Conservation (phyloP, 1,284 basidiomycete species). For the Sporisorium scitamineum region DNA sequence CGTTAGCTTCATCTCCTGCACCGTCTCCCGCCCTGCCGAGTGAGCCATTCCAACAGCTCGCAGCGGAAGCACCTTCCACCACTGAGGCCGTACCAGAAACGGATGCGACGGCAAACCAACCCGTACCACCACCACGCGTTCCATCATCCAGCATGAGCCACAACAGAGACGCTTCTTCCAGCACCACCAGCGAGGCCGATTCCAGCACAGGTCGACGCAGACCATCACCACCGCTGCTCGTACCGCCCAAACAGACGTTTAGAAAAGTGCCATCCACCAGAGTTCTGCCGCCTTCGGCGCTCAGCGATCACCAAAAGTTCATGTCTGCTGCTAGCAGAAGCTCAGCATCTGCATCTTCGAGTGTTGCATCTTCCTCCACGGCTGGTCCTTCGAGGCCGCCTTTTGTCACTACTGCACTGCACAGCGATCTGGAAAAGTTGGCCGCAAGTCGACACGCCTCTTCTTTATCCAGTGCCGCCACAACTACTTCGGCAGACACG, state of each 20-base stretch:
- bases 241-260: conserved; percentile 39
- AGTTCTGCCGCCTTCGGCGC: conserved; percentile 38
- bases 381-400: conserved; percentile 2
- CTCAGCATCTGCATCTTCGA: not conserved
- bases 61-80: not conserved
- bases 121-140: conserved; percentile 18
- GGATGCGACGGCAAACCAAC: not conserved
- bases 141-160: conserved; percentile 20
- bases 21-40: conserved; percentile 1
- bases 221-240: conserved; percentile 42
- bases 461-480: conserved; percentile 21
- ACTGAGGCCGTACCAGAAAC: not conserved
- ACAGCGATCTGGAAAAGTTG: conserved; percentile 28
- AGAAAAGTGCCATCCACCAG: conserved; percentile 28
- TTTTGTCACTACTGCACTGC: conserved; percentile 6
- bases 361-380: not conserved
- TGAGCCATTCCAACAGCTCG: not conserved
- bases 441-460: conserved; percentile 23
- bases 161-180: conserved; percentile 8
- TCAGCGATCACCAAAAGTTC: conserved; percentile 45
- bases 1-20: conserved; percentile 20
- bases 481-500: conserved; percentile 5
- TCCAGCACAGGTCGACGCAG: conserved; percentile 21
- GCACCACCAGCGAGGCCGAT: conserved; percentile 13
- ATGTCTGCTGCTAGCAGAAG: conserved; percentile 27